phyloP scores from a whole-genome alignment of 2,329 filamentous ascomycete species.

The Lasiodiplodia hormozganensis region DNA sequence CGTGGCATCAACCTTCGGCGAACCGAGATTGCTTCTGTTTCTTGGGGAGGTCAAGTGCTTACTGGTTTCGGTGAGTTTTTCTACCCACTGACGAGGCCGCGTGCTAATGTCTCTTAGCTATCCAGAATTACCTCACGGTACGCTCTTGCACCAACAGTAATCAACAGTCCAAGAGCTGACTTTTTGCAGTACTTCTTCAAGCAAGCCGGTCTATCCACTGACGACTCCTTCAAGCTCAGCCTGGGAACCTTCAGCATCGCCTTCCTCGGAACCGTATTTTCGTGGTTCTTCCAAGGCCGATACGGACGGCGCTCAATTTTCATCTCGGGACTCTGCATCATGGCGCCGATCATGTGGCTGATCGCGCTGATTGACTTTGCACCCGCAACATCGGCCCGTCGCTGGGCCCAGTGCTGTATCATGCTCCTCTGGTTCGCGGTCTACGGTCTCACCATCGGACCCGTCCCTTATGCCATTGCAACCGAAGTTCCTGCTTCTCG shows the following conservation, averaged over 20 bases:
- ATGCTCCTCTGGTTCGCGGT: constrained; percentile 60
- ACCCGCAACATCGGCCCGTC: not conserved
- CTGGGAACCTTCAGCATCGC: constrained; percentile 66
- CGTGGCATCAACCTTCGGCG: constrained; percentile 76
- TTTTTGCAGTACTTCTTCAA: constrained; percentile 51
- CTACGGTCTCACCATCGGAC: constrained; percentile 86
- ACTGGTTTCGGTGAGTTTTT: constrained; percentile 41
- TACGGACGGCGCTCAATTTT: constrained; percentile 78
- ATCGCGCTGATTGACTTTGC: constrained; percentile 70
- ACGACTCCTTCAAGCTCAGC: constrained; percentile 52
- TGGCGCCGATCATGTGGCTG: constrained; percentile 81
- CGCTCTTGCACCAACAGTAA: not conserved
- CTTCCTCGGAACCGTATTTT: constrained; percentile 77
- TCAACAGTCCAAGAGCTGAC: not conserved
- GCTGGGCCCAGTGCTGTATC: constrained; percentile 30
- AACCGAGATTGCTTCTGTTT: constrained; percentile 70
- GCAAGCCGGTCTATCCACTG: constrained; percentile 51
- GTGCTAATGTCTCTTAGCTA: constrained; percentile 34
- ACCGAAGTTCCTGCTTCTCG: constrained; percentile 82
- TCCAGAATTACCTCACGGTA: constrained; percentile 51
- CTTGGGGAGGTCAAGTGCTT: constrained; percentile 54
- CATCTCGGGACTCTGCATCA: constrained; percentile 63
- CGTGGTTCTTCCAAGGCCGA: constrained; percentile 82
- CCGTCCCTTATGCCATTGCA: constrained; percentile 86
- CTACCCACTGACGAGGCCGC: accelerated